A percentile compares a stretch with the other conserved stretches of the same genome.
Conservation (phyloP, 352 stramenopile species). For the Pythium utonaiense region DNA sequence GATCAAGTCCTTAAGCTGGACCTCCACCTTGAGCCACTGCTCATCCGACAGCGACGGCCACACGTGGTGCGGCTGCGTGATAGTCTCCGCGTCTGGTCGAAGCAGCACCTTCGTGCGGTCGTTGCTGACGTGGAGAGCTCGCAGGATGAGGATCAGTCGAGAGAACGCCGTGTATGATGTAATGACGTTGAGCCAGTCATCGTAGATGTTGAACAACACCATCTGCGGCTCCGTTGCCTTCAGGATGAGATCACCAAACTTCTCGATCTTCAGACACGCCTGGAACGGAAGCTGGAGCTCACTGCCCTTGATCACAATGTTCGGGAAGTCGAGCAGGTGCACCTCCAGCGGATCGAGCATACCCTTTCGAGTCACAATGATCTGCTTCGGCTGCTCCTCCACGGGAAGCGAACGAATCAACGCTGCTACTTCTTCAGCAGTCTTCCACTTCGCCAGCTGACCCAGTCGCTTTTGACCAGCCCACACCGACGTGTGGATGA, state of each 20-base stretch:
- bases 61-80: conserved; percentile 98
- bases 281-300: conserved; percentile 99
- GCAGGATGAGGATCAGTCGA: conserved; percentile 98
- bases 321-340: conserved; percentile 99
- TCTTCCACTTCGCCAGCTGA: conserved; percentile 99
- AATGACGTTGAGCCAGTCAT: conserved; percentile 99
- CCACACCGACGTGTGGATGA: conserved; percentile 99
- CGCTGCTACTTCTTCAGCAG: conserved; percentile 98
- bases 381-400: conserved; percentile 99
- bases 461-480: conserved; percentile 99
- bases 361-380: conserved; percentile 99
- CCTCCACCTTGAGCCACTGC: conserved; percentile 99
- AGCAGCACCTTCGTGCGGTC: conserved; percentile 96
- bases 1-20: conserved; percentile 99
- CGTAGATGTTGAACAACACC: conserved; percentile 99
- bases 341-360: conserved; percentile 99
- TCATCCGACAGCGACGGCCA: conserved; percentile 99
- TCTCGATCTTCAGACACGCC: conserved; percentile 99
- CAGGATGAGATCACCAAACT: conserved; percentile 99
- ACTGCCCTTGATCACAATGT: conserved; percentile 99
- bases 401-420: conserved; percentile 98
- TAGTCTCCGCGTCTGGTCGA: conserved; percentile 97
- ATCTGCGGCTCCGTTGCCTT: conserved; percentile 99
- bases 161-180: conserved; percentile 99
- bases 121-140: conserved; percentile 97